Percentiles rank a stretch among this genome's conserved stretches.
These are phyloP conservation scores for Beauveria medogensis DNA, from an alignment of 2,329 filamentous ascomycete genomes.

Conservation along the genomic window DNA sequence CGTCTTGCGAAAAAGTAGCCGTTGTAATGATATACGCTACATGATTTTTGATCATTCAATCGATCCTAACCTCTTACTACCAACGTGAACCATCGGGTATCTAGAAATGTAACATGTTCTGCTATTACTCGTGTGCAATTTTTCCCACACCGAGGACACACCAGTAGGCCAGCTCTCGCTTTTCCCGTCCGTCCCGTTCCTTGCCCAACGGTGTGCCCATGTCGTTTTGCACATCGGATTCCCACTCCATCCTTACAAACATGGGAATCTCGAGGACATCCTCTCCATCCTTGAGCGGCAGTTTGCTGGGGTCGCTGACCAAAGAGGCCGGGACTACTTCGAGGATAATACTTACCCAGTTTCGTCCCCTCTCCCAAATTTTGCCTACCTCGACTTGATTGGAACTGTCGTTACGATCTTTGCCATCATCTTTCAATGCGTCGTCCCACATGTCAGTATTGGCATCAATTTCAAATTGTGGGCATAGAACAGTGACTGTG, in stretches of 20 bases:
- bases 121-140: constrained; percentile 47
- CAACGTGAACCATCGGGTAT: constrained; percentile 30
- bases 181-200: constrained; percentile 61
- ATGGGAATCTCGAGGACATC: constrained; percentile 81
- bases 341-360: constrained; percentile 90
- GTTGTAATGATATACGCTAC: constrained; percentile 31
- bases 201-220: constrained; percentile 45
- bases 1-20: constrained; percentile 42
- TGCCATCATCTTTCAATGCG: constrained; percentile 55
- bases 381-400: constrained; percentile 75
- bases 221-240: constrained; percentile 59
- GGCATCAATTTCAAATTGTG: constrained; percentile 86
- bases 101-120: constrained; percentile 17
- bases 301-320: constrained; percentile 33
- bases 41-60: constrained; percentile 10
- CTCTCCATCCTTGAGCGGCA: constrained; percentile 49
- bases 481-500: constrained; percentile 85
- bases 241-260: constrained; percentile 89
- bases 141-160: constrained; percentile 82
- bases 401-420: constrained; percentile 33
- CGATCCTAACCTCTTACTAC: not conserved
- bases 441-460: constrained; percentile 89
- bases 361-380: constrained; percentile 88
- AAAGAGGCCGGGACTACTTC: constrained; percentile 69
- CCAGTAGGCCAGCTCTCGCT: constrained; percentile 90